A percentile compares a stretch with the other conserved stretches of the same genome.
Conservation (phyloP, 805 yeast species). For the Candida easanensis region DNA sequence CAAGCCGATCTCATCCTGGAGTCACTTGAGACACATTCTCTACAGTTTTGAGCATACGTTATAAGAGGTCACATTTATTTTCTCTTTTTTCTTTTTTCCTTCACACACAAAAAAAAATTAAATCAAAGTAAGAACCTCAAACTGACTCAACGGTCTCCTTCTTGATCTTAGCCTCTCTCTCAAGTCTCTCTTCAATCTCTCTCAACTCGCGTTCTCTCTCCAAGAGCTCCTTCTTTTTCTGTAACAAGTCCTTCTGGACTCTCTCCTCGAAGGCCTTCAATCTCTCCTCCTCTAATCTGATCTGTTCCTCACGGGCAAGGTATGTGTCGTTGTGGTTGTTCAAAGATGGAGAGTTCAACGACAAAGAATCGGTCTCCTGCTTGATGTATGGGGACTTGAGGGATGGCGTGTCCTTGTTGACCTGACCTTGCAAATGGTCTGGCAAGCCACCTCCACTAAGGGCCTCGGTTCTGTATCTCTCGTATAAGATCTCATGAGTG, state of each 20-base stretch:
- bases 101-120: background rate
- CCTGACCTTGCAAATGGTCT: conserved; percentile 32
- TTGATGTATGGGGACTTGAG: conserved; percentile 25
- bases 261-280: conserved; percentile 82
- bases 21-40: too few relatives aligned
- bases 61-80: too few relatives aligned
- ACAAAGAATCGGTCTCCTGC: conserved; percentile 20
- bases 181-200: conserved; percentile 72
- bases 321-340: conserved; percentile 37
- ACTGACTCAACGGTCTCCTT: conserved; percentile 14
- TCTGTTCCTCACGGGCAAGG: conserved; percentile 80
- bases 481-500: conserved; percentile 85
- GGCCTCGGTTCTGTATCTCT: conserved; percentile 85
- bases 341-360: conserved; percentile 18
- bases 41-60: too few relatives aligned
- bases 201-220: conserved; percentile 82
- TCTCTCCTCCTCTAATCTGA: conserved; percentile 85
- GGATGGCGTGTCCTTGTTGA: conserved; percentile 9
- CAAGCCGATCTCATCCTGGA: too few relatives aligned
- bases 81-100: too few relatives aligned
- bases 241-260: conserved; percentile 81
- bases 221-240: conserved; percentile 77
- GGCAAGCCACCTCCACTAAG: conserved; percentile 54
- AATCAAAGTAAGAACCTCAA: background rate
- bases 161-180: conserved; percentile 47